A percentile compares a stretch with the other conserved stretches of the same genome.
phyloP scores from a whole-genome alignment of 768 basidiomycete genomes.

The Rhodosporidiobolus sp. region DNA sequence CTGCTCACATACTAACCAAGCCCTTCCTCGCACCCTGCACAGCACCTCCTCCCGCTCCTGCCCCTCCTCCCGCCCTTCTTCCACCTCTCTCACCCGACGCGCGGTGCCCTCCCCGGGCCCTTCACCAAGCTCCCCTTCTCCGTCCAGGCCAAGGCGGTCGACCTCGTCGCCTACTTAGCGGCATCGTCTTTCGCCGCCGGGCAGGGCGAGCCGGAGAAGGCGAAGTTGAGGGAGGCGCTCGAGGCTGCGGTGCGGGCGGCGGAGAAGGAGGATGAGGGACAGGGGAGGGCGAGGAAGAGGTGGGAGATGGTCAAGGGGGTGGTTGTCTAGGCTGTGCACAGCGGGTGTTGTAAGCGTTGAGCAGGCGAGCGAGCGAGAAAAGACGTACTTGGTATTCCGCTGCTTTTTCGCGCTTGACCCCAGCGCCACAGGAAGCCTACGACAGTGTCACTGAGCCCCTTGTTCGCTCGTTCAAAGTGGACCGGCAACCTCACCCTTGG shows the following conservation, averaged over 20 bases:
- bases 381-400: too few relatives aligned
- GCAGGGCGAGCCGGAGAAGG: background rate
- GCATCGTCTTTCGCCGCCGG: background rate
- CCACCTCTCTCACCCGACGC: constrained; percentile 67
- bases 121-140: constrained; percentile 63
- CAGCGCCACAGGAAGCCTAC: too few relatives aligned
- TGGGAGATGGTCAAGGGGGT: background rate
- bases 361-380: too few relatives aligned
- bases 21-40: constrained; percentile 15
- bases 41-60: constrained; percentile 58
- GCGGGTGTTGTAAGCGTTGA: too few relatives aligned
- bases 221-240: constrained; percentile 5
- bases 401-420: too few relatives aligned
- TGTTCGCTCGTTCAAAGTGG: too few relatives aligned
- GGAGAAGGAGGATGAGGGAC: background rate
- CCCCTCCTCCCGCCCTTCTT: constrained; percentile 76
- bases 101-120: constrained; percentile 72
- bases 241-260: background rate
- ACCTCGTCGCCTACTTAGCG: constrained; percentile 54
- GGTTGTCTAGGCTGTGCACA: too few relatives aligned
- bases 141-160: constrained; percentile 62
- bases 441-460: too few relatives aligned
- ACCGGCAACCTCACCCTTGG: too few relatives aligned
- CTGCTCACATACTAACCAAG: background rate
- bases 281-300: background rate